Evolutionary conservation across 1,284 basidiomycete genomes (phyloP).

Genomic region (Thecaphora thlaspeos): DNA sequence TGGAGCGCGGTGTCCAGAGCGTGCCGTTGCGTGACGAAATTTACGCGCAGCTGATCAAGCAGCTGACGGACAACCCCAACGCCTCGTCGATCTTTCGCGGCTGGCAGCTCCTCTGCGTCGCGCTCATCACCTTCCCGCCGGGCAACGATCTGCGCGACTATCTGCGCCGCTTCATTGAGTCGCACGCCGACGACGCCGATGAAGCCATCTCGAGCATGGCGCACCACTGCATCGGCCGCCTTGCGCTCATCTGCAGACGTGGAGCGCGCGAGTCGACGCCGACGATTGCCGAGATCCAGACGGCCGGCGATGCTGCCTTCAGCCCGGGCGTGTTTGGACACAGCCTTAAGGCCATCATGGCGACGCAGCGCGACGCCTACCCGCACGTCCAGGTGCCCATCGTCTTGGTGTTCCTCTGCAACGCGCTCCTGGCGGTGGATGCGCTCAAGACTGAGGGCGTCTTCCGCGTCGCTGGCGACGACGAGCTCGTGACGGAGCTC

Average conservation of each 20-base stretch:
- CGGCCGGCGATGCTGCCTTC: constrained; percentile 67
- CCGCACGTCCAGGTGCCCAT: constrained; percentile 77
- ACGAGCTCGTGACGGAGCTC: constrained; percentile 77
- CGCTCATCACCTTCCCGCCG: constrained; percentile 81
- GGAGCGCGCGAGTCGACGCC: background rate
- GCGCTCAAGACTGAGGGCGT: constrained; percentile 83
- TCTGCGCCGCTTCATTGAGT: constrained; percentile 73
- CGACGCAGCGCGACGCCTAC: constrained; percentile 78
- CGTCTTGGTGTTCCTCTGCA: constrained; percentile 84
- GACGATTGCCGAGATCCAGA: constrained; percentile 2
- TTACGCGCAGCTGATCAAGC: constrained; percentile 87
- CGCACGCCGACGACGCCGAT: background rate
- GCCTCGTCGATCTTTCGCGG: constrained; percentile 80
- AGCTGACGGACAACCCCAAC: constrained; percentile 76
- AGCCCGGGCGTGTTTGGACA: constrained; percentile 89
- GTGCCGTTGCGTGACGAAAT: constrained; percentile 82
- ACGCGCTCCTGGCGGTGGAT: constrained; percentile 79
- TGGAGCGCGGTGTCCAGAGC: constrained; percentile 69
- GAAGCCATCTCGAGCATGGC: constrained; percentile 3
- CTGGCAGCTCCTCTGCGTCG: constrained; percentile 84
- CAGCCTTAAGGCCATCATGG: constrained; percentile 76
- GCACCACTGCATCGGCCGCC: background rate
- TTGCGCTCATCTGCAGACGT: background rate
- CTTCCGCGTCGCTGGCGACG: constrained; percentile 84
- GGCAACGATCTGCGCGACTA: constrained; percentile 85